These are phyloP conservation scores for Botrytis pseudocinerea DNA, from an alignment of 2,329 filamentous ascomycete genomes.

Conservation along the genomic window DNA sequence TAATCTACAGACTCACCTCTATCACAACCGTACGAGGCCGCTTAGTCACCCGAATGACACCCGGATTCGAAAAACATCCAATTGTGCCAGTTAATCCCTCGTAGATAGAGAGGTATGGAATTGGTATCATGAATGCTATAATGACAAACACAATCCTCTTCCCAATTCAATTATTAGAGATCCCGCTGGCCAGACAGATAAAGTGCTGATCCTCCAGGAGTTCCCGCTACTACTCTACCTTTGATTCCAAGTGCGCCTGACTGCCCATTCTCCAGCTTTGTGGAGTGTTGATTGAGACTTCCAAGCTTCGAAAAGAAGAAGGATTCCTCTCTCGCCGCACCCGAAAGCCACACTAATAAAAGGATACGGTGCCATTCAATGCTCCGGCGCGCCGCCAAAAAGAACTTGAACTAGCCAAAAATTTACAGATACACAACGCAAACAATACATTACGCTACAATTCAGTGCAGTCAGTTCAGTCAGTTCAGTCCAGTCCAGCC, in stretches of 20 bases:
- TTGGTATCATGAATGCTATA: background rate
- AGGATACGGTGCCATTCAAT: slow-evolving; percentile 18
- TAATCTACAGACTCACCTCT: background rate
- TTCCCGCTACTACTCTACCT: background rate
- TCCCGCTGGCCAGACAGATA: background rate
- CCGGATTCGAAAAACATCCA: background rate
- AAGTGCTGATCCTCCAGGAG: background rate
- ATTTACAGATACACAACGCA: background rate
- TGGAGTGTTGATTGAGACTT: slow-evolving; percentile 6
- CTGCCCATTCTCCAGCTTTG: background rate
- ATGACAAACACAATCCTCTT: background rate
- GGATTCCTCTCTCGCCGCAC: slow-evolving; percentile 16
- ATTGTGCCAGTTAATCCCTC: background rate
- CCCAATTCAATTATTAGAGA: background rate
- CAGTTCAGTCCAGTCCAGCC: background rate
- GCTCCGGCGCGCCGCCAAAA: slow-evolving; percentile 13
- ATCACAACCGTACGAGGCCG: background rate
- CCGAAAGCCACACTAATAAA: slow-evolving; percentile 22
- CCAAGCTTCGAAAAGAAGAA: background rate
- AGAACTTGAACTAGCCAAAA: slow-evolving; percentile 15
- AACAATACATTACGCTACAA: background rate
- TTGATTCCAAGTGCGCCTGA: background rate
- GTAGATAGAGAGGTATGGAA: background rate
- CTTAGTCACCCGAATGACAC: background rate
- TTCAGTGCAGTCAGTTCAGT: background rate